These are phyloP conservation scores for Tetratostichococcus sp. DNA, from an alignment of 139 green algal genomes.

Conservation along the genomic window DNA sequence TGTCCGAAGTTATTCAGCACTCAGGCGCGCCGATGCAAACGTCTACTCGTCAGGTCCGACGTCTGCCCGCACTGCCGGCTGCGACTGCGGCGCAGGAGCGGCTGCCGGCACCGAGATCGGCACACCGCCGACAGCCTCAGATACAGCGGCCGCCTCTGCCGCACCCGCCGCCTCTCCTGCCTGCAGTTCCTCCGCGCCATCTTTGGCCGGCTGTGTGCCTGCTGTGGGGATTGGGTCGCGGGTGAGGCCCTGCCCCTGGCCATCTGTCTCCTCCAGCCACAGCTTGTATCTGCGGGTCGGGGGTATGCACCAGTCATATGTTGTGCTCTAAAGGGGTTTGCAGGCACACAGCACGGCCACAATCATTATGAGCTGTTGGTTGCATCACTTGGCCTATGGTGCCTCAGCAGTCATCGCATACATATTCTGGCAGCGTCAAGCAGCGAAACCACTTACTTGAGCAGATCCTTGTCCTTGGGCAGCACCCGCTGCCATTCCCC, in stretches of 20 bases:
- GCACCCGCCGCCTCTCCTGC: not conserved
- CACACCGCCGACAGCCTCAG: not conserved
- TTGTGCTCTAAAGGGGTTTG: not conserved
- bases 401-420: too few species aligned
- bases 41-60: not conserved
- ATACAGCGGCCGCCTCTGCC: not conserved
- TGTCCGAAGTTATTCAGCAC: too few species aligned
- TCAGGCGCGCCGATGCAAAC: too few species aligned
- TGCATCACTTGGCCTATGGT: too few species aligned
- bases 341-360: too few species aligned
- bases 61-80: not conserved
- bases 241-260: conserved; percentile 39
- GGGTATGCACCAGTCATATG: not conserved
- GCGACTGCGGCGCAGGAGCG: not conserved
- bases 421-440: too few species aligned
- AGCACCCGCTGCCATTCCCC: conserved; percentile 53
- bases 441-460: too few species aligned
- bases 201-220: not conserved
- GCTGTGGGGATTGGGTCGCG: not conserved
- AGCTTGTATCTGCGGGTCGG: conserved; percentile 41
- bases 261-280: conserved; percentile 62
- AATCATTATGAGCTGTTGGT: too few species aligned
- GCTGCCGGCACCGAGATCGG: too few species aligned
- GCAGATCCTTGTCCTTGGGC: conserved; percentile 52
- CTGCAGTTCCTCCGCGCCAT: not conserved